Evolutionary conservation across 768 basidiomycete genomes (phyloP).

Genomic region (Hericium rajendrae): DNA sequence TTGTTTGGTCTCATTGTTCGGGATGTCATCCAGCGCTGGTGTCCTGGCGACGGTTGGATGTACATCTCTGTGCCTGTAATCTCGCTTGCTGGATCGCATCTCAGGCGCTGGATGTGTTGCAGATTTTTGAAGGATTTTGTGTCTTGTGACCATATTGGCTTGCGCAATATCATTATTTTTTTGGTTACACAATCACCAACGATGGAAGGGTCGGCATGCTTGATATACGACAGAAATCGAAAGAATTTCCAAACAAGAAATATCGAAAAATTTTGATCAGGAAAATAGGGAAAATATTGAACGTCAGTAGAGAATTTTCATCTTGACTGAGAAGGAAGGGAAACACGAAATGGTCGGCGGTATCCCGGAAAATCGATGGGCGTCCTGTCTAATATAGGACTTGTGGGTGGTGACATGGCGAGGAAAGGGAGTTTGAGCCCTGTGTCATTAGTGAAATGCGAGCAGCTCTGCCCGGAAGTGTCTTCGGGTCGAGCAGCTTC

Average conservation of each 20-base stretch:
- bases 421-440: slow-evolving; percentile 20
- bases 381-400: slow-evolving; percentile 8
- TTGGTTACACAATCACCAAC: not conserved
- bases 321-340: slow-evolving; percentile 11
- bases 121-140: not conserved
- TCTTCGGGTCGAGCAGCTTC: slow-evolving; percentile 23
- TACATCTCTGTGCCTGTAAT: not conserved
- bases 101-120: not conserved
- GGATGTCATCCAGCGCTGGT: not conserved
- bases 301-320: not conserved
- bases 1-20: not conserved
- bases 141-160: not conserved
- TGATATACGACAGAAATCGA: too few relatives aligned
- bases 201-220: too few relatives aligned
- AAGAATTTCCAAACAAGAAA: too few relatives aligned
- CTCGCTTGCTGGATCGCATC: not conserved
- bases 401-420: slow-evolving; percentile 17
- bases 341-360: slow-evolving; percentile 9
- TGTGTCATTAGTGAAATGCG: slow-evolving; percentile 20
- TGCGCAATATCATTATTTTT: not conserved
- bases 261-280: too few relatives aligned
- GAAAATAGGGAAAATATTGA: too few relatives aligned
- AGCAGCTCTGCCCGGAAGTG: slow-evolving; percentile 18
- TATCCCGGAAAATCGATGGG: slow-evolving; percentile 9
- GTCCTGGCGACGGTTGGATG: slow-evolving; percentile 1